Base-by-base conservation (phyloP, 2,329 filamentous ascomycete species). In the Aspergillus fumigatiaffinis region DNA sequence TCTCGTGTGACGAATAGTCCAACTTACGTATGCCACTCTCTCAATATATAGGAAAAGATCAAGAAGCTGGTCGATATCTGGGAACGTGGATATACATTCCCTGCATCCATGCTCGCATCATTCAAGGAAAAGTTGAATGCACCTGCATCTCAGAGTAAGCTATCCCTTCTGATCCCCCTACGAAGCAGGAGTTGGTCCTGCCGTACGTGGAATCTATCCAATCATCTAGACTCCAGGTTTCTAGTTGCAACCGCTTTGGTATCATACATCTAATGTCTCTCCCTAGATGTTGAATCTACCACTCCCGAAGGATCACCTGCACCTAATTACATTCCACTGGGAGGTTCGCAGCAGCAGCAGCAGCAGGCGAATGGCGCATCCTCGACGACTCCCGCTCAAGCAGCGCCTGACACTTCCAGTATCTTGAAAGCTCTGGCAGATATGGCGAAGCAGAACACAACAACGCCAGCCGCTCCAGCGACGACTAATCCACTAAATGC, bases 61-160 rank as follows among this genome's bases (percentile, higher is more conserved):
- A 87, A 83, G 73, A 97, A 97, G 75, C 84, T 99, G 67, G 81
- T 97, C 77, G 92, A 96, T 73, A 99, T 99, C 66, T 99, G 94
- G 94, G 92, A 97, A 73, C 94, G 94, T 71, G 91, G 91, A 63
- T 88, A 89, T 72, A 97, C 92, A 23, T 97, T 99, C 75, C 92
- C 94, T 26, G 73, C 82, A 46, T 76, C 87, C 54, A 88, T 96
- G 85, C 84, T 99, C 67, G 73, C 78, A n/a, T 85, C 85, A 41
- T 96, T 96, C 82, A 93, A 91, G 77, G 83, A 90, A 71, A 92
- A 90, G 75, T 75, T 96, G 68, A 87, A 82, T 62, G 81, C 85
- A 59, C 79, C 83, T 51, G 71, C 80, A 58, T 74, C 80, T 64
- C 80, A 83, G 71, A 86, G 88, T 92, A 90, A 81, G 88, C 74